Percentiles rank a stretch among this genome's conserved stretches.
phyloP scores from a whole-genome alignment of 2,329 filamentous ascomycete genomes.

The Ascosphaera apis region DNA sequence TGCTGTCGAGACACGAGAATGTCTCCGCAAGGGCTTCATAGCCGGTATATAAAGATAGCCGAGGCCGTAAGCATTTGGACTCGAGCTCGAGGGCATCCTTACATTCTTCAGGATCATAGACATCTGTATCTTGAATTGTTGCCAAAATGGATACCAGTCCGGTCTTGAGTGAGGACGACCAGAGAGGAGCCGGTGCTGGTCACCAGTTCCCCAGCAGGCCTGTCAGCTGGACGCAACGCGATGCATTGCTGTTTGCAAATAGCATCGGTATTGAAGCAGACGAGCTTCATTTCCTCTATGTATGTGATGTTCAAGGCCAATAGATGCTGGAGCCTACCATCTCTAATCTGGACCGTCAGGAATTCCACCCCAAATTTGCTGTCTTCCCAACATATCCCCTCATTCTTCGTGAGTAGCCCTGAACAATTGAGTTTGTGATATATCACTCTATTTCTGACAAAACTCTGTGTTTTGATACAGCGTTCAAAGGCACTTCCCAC shows the following conservation, averaged over 20 bases:
- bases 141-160: not conserved
- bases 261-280: slow-evolving; percentile 69
- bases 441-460: not conserved
- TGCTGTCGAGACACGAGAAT: too few relatives aligned
- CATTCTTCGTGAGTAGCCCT: slow-evolving; percentile 39
- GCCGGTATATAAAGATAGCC: too few relatives aligned
- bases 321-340: not conserved
- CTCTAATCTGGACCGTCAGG: slow-evolving; percentile 26
- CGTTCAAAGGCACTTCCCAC: slow-evolving; percentile 54
- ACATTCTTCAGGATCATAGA: too few relatives aligned
- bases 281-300: slow-evolving; percentile 83
- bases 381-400: slow-evolving; percentile 79
- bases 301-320: slow-evolving; percentile 20
- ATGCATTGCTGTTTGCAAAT: slow-evolving; percentile 71
- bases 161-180: slow-evolving; percentile 3
- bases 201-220: slow-evolving; percentile 56
- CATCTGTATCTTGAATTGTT: not conserved
- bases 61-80: too few relatives aligned
- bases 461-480: slow-evolving; percentile 13
- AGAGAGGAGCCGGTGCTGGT: slow-evolving; percentile 36
- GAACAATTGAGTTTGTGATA: not conserved
- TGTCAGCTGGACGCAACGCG: slow-evolving; percentile 71
- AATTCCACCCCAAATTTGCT: slow-evolving; percentile 65
- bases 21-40: too few relatives aligned
- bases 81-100: too few relatives aligned